These are phyloP conservation scores for Earliella scabrosa DNA, from an alignment of 1,284 basidiomycete species.

Conservation along the genomic window DNA sequence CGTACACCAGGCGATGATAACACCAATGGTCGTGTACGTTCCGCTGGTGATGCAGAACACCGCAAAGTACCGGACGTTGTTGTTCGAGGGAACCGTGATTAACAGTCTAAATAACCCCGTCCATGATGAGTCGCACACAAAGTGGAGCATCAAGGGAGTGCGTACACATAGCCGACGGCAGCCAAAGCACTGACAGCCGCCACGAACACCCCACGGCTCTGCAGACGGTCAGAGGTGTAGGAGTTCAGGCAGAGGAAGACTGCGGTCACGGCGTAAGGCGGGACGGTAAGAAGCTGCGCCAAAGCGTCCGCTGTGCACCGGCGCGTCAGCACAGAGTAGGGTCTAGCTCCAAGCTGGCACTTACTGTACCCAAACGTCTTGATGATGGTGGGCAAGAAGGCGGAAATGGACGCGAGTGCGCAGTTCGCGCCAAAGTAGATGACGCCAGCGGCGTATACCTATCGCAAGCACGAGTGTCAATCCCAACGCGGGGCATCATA, in stretches of 20 bases:
- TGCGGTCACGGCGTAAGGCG: slow-evolving; percentile 79
- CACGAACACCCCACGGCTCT: slow-evolving; percentile 71
- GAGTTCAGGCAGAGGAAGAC: slow-evolving; percentile 68
- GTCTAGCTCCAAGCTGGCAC: background rate
- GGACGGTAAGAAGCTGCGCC: slow-evolving; percentile 78
- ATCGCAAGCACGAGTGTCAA: too few relatives aligned
- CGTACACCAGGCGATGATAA: slow-evolving; percentile 77
- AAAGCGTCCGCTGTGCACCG: slow-evolving; percentile 51
- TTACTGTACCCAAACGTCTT: slow-evolving; percentile 67
- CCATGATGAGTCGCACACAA: too few relatives aligned
- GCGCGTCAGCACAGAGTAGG: slow-evolving; percentile 1
- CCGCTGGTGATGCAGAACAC: slow-evolving; percentile 73
- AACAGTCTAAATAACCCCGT: too few relatives aligned
- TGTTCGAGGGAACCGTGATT: slow-evolving; percentile 46
- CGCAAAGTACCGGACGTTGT: slow-evolving; percentile 66
- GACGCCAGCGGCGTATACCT: slow-evolving; percentile 68
- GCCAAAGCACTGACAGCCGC: slow-evolving; percentile 51
- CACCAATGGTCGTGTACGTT: slow-evolving; percentile 69
- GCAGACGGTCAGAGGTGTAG: slow-evolving; percentile 71
- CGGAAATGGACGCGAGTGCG: slow-evolving; percentile 78
- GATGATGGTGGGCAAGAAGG: slow-evolving; percentile 87
- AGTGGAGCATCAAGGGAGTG: background rate
- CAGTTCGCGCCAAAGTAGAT: slow-evolving; percentile 83
- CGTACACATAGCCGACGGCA: slow-evolving; percentile 70
- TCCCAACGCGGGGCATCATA: too few relatives aligned